Evolutionary conservation across 2,329 filamentous ascomycete species (phyloP).

Genomic region (Colletotrichum sp.): DNA sequence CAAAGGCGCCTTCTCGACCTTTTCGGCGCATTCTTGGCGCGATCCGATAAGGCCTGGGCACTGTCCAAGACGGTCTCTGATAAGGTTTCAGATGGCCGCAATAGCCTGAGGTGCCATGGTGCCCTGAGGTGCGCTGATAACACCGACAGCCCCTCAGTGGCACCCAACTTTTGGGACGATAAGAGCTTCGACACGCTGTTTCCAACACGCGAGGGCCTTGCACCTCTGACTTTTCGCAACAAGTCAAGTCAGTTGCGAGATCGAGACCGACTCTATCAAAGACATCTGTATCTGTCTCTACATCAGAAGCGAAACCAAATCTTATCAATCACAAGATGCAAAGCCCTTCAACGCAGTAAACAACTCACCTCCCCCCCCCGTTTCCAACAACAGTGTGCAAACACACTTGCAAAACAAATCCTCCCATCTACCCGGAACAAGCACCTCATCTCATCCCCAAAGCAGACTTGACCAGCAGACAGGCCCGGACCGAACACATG

Average conservation of each 20-base stretch:
- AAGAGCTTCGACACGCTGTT: constrained; percentile 2
- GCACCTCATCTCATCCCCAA: background rate
- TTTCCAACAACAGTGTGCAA: background rate
- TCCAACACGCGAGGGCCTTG: background rate
- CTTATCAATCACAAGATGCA: background rate
- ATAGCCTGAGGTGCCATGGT: background rate
- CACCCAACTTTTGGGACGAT: background rate
- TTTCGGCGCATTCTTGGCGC: background rate
- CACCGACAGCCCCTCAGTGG: background rate
- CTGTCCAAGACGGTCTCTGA: background rate
- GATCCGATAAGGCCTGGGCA: background rate
- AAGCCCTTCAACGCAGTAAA: background rate
- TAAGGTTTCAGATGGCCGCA: constrained; percentile 8
- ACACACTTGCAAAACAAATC: background rate
- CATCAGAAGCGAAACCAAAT: background rate
- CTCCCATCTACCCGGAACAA: background rate
- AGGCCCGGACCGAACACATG: background rate
- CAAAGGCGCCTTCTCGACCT: background rate
- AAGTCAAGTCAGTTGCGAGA: background rate
- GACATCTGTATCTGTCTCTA: background rate
- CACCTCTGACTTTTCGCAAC: constrained; percentile 15
- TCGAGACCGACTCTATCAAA: background rate
- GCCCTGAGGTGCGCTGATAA: background rate
- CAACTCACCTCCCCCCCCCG: background rate
- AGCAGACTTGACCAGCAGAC: background rate